Evolutionary conservation across 208 protist species (phyloP), one percentile per base, ranked within the genome.

Genomic region (Angomonas desouzai): DNA sequence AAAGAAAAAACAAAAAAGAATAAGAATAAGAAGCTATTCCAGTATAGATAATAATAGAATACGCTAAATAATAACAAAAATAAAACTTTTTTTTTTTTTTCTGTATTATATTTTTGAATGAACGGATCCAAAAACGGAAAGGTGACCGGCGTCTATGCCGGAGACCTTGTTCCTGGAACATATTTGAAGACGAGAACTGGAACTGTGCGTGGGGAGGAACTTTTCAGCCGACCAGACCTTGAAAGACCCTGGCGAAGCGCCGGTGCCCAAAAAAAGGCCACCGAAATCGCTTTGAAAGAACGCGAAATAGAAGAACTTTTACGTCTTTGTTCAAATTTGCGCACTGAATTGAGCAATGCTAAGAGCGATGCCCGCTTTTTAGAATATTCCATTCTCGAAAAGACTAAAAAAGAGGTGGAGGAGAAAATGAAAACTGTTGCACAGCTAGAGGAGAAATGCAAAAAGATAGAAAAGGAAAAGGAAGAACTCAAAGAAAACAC

Each of bases 241-340:
- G 81, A 92, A 66, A 79, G 90, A n/a, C 90, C 90, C 10, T 96
- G 90, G 87, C 79, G 90, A 2, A 81, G 82, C 6, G 55, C 64
- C 3, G 47, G 59, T 4, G 57, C 65, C 34, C 90, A 96, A 53
- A 64, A 66, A 29, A 67, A 70, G n/a, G 76, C 83, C 2, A 72
- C 61, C 1, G 51, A 55, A 9, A 68, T 93, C 13, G 83, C 85
- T 6, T 59, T 91, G 48, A 96, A 91, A 72, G 87, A 96, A 48
- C 81, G 92, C 55, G 90, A 96, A 60, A 93, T 96, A 64, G 90
- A 96, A 69, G 76, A 83, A 60, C 73, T 93, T n/a, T 72, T 90
- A 74, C 83, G 83, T 11, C 74, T 85, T 65, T 93, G 83, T 66
- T 92, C 86, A 0, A 74, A 65, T 38, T 71, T 96, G 34, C 74